Evolutionary conservation across 768 basidiomycete genomes (phyloP).

Genomic region (Sarcomyxa edulis): DNA sequence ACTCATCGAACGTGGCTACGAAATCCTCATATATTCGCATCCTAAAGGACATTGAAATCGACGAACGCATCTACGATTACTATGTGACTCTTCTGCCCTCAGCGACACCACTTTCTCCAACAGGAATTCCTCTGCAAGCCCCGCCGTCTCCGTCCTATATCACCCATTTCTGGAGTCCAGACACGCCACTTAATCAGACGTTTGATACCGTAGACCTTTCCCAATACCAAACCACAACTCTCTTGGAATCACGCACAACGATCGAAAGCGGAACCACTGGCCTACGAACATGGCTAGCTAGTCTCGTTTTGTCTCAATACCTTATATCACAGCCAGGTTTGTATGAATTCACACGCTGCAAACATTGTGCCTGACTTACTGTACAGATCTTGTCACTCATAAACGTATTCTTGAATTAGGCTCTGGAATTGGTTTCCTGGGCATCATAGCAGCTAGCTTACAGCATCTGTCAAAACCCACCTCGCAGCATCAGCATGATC

Average conservation of each 20-base stretch:
- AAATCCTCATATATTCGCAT: conserved; percentile 2
- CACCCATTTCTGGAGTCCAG: conserved; percentile 57
- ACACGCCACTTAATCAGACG: background rate
- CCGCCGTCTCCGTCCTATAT: conserved; percentile 51
- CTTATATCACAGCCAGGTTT: conserved; percentile 54
- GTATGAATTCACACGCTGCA: background rate
- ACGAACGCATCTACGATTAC: conserved; percentile 58
- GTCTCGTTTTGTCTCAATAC: conserved; percentile 59
- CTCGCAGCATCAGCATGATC: no score
- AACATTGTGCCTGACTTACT: conserved; percentile 2
- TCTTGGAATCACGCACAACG: conserved; percentile 68
- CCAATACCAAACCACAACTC: conserved; percentile 41
- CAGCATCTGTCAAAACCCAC: conserved; percentile 43
- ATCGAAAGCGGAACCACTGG: conserved; percentile 79
- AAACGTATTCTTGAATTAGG: conserved; percentile 68
- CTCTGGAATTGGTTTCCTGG: conserved; percentile 73
- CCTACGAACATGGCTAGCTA: conserved; percentile 74
- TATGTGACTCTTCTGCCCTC: conserved; percentile 45
- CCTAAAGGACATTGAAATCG: conserved; percentile 53
- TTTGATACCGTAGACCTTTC: conserved; percentile 14
- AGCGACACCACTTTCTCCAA: conserved; percentile 23
- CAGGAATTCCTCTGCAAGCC: background rate
- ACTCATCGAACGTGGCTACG: no score
- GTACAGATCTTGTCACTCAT: conserved; percentile 33
- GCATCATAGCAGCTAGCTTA: conserved; percentile 52